These are phyloP conservation scores for Rhododendron vialii DNA, from an alignment of 148 eudicot species.

Conservation along the genomic window DNA sequence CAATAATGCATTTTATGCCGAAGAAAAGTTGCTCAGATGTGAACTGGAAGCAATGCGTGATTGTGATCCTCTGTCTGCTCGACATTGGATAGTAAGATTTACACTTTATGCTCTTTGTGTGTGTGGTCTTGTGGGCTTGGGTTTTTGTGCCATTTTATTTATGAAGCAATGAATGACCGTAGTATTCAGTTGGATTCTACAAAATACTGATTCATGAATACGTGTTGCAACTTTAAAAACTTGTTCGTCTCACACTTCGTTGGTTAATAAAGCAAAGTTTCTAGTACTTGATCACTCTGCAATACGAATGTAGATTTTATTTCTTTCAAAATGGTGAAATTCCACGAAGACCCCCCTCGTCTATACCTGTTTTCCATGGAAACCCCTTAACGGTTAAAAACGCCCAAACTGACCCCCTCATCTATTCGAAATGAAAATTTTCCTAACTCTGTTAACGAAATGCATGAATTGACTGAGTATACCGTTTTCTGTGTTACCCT, in stretches of 20 bases:
- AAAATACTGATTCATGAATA: neutral
- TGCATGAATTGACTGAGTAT: neutral
- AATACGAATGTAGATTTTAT: neutral
- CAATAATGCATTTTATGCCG: conserved; percentile 91
- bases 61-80: conserved; percentile 86
- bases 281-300: neutral
- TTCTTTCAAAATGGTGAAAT: neutral
- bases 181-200: neutral
- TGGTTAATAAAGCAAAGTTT: neutral
- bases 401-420: neutral
- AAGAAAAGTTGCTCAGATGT: conserved; percentile 73
- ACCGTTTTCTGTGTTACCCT: neutral
- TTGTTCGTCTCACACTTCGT: neutral
- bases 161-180: neutral
- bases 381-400: neutral
- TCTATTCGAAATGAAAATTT: neutral
- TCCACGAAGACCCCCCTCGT: neutral
- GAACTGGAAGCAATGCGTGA: conserved; percentile 94
- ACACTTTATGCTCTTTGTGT: neutral
- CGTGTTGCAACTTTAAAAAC: neutral
- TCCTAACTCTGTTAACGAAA: neutral
- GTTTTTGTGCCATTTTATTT: neutral
- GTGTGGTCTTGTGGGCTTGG: neutral
- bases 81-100: conserved; percentile 96
- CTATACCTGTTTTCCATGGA: neutral